Conservation (phyloP, 129 eudicot species). For the Ambrosia trifida region DNA sequence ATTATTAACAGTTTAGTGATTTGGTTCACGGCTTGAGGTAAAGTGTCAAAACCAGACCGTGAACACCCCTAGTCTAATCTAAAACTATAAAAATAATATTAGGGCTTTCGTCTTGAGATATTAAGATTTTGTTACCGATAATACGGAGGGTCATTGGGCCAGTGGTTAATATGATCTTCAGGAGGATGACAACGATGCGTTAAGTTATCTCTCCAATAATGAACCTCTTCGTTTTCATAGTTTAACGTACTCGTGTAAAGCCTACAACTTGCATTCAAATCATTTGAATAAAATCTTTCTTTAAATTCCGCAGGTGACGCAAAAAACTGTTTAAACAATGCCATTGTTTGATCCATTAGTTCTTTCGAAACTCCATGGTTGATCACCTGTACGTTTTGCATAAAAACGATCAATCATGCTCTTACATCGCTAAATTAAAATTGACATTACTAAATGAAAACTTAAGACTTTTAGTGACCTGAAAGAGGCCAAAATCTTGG, state of each 20-base stretch:
- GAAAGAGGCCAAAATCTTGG: conserved; percentile 6
- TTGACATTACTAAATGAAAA: neutral
- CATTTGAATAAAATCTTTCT: conserved; percentile 48
- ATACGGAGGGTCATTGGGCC: conserved; percentile 56
- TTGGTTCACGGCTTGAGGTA: no score
- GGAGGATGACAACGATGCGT: conserved; percentile 68
- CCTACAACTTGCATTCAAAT: conserved; percentile 46
- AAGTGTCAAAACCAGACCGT: no score
- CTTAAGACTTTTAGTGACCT: neutral
- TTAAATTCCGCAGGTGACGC: conserved; percentile 46
- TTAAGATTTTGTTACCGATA: conserved; percentile 44
- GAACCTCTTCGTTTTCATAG: conserved; percentile 61
- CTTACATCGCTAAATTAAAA: neutral
- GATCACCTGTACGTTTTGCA: conserved; percentile 40
- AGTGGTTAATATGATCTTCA: conserved; percentile 45
- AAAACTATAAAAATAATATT: no score
- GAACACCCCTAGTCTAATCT: no score
- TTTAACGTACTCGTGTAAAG: conserved; percentile 59
- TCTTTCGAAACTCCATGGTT: conserved; percentile 55
- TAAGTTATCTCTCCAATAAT: conserved; percentile 82
- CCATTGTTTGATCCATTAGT: conserved; percentile 45
- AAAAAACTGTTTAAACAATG: conserved; percentile 46
- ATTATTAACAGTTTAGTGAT: no score
- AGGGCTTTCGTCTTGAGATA: no score
- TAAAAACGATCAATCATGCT: neutral